These are phyloP conservation scores for Heterobasidion parviporum DNA, from an alignment of 1,284 basidiomycete genomes.

Conservation along the genomic window DNA sequence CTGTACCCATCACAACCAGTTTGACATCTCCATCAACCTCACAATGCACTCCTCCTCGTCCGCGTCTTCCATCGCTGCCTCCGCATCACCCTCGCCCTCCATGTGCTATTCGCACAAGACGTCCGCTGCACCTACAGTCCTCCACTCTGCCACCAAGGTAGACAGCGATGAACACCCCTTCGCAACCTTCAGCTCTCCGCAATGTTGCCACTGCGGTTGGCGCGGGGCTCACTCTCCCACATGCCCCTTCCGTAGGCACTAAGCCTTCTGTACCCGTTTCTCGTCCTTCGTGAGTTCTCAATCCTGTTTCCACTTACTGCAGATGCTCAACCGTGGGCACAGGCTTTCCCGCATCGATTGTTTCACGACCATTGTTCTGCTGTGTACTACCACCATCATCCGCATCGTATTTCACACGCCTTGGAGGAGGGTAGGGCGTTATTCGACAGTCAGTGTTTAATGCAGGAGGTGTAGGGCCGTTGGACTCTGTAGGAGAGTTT, in stretches of 20 bases:
- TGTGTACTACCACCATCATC: conserved; percentile 8
- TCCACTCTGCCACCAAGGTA: conserved; percentile 10
- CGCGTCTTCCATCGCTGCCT: conserved; percentile 9
- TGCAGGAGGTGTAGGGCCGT: neutral
- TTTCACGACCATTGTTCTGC: neutral
- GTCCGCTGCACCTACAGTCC: conserved; percentile 3
- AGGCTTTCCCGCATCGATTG: too few relatives aligned
- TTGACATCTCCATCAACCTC: neutral
- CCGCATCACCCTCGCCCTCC: conserved; percentile 11
- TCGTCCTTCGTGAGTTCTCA: neutral
- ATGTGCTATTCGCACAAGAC: conserved; percentile 5
- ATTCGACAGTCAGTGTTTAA: neutral
- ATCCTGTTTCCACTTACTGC: too few relatives aligned
- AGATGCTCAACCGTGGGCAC: too few relatives aligned
- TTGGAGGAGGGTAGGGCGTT: neutral
- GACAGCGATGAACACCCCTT: conserved; percentile 12
- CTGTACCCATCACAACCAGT: conserved; percentile 7
- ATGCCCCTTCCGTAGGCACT: conserved; percentile 51
- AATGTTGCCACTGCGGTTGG: conserved; percentile 71
- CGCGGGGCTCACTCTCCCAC: conserved; percentile 56
- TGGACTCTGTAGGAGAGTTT: neutral
- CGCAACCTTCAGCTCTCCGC: conserved; percentile 40
- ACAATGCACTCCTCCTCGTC: conserved; percentile 15
- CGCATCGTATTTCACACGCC: conserved; percentile 6
- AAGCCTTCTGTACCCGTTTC: conserved; percentile 6